These are phyloP conservation scores for Malassezia pachydermatis DNA, from an alignment of 1,284 basidiomycete species.

Conservation along the genomic window DNA sequence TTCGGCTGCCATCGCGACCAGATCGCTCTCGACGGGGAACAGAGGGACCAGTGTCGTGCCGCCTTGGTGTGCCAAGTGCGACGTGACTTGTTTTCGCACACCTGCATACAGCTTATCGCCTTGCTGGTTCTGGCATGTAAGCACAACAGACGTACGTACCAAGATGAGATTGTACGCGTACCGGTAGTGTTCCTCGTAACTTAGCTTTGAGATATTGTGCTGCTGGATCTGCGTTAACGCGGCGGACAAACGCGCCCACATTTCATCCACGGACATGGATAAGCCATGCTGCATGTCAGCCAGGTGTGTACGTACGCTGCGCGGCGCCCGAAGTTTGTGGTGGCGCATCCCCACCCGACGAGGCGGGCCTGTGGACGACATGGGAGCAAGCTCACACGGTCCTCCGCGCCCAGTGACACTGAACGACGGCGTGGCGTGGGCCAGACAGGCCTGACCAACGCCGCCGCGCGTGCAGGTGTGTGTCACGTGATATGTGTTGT, in stretches of 20 bases:
- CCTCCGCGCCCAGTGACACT: too few species aligned
- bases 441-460: not conserved
- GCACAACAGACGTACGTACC: slow-evolving; percentile 10
- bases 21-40: slow-evolving; percentile 58
- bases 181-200: slow-evolving; percentile 85
- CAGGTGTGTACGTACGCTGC: slow-evolving; percentile 7
- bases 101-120: slow-evolving; percentile 83
- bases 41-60: slow-evolving; percentile 66
- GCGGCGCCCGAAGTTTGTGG: slow-evolving; percentile 17
- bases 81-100: slow-evolving; percentile 64
- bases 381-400: too few species aligned
- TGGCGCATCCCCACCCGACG: slow-evolving; percentile 16
- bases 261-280: slow-evolving; percentile 34
- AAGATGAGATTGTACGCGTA: slow-evolving; percentile 44
- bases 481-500: slow-evolving; percentile 8
- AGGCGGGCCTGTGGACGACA: slow-evolving; percentile 16
- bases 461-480: not conserved
- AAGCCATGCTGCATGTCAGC: slow-evolving; percentile 28
- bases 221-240: slow-evolving; percentile 93
- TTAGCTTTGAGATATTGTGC: slow-evolving; percentile 81
- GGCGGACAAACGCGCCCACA: slow-evolving; percentile 62
- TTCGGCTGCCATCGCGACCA: slow-evolving; percentile 20
- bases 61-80: slow-evolving; percentile 74
- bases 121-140: slow-evolving; percentile 53
- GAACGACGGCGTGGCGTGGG: too few species aligned